A percentile compares a stretch with the other conserved stretches of the same genome.
Conservation (phyloP, 306 rosid genomes). For the Gastrolobium villosum region DNA sequence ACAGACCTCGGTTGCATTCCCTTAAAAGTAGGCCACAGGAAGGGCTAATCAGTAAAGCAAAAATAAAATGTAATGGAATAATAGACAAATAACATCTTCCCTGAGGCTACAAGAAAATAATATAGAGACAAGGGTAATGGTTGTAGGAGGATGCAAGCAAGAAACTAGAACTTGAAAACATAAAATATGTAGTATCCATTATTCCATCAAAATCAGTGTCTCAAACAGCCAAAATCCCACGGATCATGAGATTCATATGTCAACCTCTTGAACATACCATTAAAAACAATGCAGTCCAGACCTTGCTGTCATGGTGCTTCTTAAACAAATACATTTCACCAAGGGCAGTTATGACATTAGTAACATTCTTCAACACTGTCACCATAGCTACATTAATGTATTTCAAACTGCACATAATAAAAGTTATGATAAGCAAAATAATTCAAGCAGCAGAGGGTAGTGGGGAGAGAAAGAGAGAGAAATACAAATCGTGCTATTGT, state of each 20-base stretch:
- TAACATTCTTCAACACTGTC: slow-evolving; percentile 95
- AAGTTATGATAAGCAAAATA: slow-evolving; percentile 32
- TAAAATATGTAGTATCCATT: background rate
- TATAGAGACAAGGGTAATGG: slow-evolving; percentile 19
- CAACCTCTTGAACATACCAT: slow-evolving; percentile 71
- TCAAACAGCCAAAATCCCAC: slow-evolving; percentile 33
- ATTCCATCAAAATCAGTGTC: slow-evolving; percentile 23
- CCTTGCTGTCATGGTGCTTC: slow-evolving; percentile 88
- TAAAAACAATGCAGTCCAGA: slow-evolving; percentile 94
- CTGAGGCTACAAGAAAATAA: background rate
- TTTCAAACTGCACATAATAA: slow-evolving; percentile 83
- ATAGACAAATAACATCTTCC: slow-evolving; percentile 11
- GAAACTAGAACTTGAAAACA: slow-evolving; percentile 29
- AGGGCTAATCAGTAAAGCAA: slow-evolving; percentile 21
- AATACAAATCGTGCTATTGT: background rate
- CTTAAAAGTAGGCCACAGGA: background rate
- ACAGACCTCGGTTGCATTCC: background rate
- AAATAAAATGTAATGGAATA: background rate
- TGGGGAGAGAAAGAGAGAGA: background rate
- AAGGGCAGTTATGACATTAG: slow-evolving; percentile 95
- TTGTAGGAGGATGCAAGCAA: slow-evolving; percentile 32
- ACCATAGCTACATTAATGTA: slow-evolving; percentile 99
- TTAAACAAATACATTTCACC: slow-evolving; percentile 95
- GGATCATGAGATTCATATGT: slow-evolving; percentile 13
- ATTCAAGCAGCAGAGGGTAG: background rate